Percentiles rank a stretch among this genome's conserved stretches.
Conservation (phyloP, 2,329 filamentous ascomycete species). For the Pseudogymnoascus sp. region DNA sequence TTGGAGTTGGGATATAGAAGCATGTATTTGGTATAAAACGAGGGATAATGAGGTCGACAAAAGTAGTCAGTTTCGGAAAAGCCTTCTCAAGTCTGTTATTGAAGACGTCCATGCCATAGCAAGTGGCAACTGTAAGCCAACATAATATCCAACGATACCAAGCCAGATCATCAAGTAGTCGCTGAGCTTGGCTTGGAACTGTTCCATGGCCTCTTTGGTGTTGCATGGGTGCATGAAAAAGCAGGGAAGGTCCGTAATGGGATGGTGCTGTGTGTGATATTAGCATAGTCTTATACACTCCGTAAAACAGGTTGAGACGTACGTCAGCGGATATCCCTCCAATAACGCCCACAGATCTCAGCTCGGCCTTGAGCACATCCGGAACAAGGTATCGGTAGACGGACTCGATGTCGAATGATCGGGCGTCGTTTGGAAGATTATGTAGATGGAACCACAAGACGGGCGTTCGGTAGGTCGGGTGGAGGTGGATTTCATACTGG, state of each 20-base stretch:
- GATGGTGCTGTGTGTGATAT: constrained; percentile 45
- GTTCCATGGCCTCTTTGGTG: constrained; percentile 70
- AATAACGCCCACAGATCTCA: constrained; percentile 54
- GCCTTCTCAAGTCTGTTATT: not conserved
- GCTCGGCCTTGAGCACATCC: constrained; percentile 49
- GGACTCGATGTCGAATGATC: constrained; percentile 54
- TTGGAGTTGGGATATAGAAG: constrained; percentile 1
- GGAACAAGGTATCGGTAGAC: constrained; percentile 66
- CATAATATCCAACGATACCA: constrained; percentile 72
- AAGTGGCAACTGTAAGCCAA: constrained; percentile 69
- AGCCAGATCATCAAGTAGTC: constrained; percentile 84
- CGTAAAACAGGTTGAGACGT: constrained; percentile 33
- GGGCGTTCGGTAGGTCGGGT: constrained; percentile 65
- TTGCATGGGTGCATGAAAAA: constrained; percentile 94
- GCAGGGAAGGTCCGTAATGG: constrained; percentile 63
- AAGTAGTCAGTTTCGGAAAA: constrained; percentile 1
- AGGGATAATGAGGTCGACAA: constrained; percentile 1
- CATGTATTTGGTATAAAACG: constrained; percentile 7
- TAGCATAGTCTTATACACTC: constrained; percentile 6
- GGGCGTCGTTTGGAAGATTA: constrained; percentile 45
- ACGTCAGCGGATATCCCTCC: constrained; percentile 72
- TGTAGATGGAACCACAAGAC: constrained; percentile 68
- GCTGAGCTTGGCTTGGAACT: constrained; percentile 46
- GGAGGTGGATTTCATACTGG: constrained; percentile 64
- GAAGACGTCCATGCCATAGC: constrained; percentile 44